A percentile compares a stretch with the other conserved stretches of the same genome.
Conservation (phyloP, 768 basidiomycete species). For the Agrocybe pediades region DNA sequence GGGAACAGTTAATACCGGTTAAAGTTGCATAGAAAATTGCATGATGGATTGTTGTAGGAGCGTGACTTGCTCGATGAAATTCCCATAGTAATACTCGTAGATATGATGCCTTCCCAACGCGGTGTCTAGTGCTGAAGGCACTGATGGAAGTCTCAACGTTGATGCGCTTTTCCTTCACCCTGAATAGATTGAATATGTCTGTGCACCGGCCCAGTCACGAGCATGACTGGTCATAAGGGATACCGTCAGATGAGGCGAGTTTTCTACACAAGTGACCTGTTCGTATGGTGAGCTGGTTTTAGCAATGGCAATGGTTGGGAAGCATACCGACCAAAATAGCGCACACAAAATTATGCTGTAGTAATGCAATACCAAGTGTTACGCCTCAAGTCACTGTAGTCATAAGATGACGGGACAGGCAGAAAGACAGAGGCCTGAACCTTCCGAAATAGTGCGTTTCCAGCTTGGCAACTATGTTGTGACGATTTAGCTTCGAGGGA, state of each 20-base stretch:
- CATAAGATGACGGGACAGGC: not conserved
- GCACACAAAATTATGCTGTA: not conserved
- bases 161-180: too few species aligned
- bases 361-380: not conserved
- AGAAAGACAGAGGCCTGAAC: too few species aligned
- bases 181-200: too few species aligned
- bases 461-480: not conserved
- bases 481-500: not conserved
- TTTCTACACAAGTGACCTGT: not conserved
- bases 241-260: not conserved
- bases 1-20: not conserved
- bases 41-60: not conserved
- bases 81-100: too few species aligned
- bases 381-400: not conserved
- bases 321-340: not conserved
- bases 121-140: too few species aligned
- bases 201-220: not conserved
- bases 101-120: too few species aligned
- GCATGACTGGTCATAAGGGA: not conserved
- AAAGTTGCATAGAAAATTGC: not conserved
- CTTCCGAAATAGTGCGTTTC: not conserved
- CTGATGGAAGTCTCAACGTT: too few species aligned
- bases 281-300: not conserved
- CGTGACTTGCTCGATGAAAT: not conserved
- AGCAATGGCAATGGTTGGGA: not conserved